phyloP scores from a whole-genome alignment of 352 stramenopile species.

The Pythium aphanidermatum region DNA sequence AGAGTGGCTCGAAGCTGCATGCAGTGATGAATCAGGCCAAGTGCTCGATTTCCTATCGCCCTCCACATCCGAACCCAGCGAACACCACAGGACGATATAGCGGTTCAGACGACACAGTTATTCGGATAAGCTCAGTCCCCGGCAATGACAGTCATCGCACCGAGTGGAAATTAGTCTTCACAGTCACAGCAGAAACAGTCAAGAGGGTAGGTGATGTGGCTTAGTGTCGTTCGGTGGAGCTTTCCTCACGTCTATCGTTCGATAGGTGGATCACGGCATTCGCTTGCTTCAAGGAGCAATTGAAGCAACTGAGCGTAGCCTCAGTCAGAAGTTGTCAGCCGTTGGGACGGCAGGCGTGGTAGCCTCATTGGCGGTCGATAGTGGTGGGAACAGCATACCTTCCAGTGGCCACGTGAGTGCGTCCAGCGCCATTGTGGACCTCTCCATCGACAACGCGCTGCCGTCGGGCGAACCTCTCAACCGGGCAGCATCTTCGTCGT shows the following conservation, averaged over 20 bases:
- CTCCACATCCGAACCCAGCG: constrained; percentile 4
- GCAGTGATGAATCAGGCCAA: constrained; percentile 49
- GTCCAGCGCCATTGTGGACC: constrained; percentile 17
- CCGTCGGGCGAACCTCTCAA: too few species aligned
- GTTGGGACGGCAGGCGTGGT: constrained; percentile 2
- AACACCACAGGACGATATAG: neutral
- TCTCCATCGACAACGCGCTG: constrained; percentile 18
- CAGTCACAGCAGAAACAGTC: constrained; percentile 41
- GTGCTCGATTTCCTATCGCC: constrained; percentile 43
- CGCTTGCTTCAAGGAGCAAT: constrained; percentile 15
- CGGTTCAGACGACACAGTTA: too few species aligned
- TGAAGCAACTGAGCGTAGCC: constrained; percentile 15
- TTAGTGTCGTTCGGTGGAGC: constrained; percentile 26
- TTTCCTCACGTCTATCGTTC: too few species aligned
- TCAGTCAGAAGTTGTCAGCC: constrained; percentile 1
- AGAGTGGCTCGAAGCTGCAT: constrained; percentile 40
- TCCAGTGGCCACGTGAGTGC: constrained; percentile 25
- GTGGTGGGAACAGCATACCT: constrained; percentile 25
- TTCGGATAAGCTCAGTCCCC: too few species aligned
- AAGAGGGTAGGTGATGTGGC: constrained; percentile 31
- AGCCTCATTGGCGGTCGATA: constrained; percentile 21
- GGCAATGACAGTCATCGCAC: neutral
- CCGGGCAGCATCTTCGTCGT: constrained; percentile 8
- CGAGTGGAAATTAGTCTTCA: constrained; percentile 40
- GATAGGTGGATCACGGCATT: constrained; percentile 21